phyloP scores from a whole-genome alignment of 495 filamentous ascomycete genomes.

The Bryoglossum gracile region DNA sequence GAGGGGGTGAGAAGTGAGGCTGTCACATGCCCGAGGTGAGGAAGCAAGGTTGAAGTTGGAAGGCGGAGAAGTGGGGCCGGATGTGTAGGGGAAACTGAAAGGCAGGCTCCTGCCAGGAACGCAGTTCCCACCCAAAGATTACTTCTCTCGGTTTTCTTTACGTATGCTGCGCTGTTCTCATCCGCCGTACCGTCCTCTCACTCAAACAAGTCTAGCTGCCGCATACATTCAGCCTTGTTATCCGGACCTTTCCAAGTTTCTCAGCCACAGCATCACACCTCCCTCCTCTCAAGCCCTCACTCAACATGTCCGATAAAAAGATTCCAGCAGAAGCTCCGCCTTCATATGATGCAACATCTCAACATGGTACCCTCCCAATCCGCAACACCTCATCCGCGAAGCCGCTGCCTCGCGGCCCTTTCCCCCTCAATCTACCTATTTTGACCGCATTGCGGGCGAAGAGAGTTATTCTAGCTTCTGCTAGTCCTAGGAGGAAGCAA shows the following conservation, averaged over 20 bases:
- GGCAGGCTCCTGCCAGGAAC: too few species aligned
- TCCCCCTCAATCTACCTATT: constrained; percentile 69
- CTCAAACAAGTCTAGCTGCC: too few species aligned
- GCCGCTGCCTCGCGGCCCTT: constrained; percentile 28
- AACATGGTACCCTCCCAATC: constrained; percentile 27
- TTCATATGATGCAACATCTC: constrained; percentile 35
- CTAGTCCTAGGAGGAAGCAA: constrained; percentile 74
- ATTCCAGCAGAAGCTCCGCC: constrained; percentile 7
- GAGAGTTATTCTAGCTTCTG: constrained; percentile 80
- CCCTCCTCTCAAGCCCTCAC: too few species aligned
- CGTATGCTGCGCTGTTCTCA: too few species aligned
- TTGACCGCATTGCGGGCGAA: constrained; percentile 62
- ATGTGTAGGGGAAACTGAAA: too few species aligned
- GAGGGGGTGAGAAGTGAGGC: too few species aligned
- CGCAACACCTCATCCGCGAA: constrained; percentile 12
- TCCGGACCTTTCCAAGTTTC: neutral
- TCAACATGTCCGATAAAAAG: constrained; percentile 18
- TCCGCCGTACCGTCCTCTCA: too few species aligned
- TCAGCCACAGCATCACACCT: constrained; percentile 6
- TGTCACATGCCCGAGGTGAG: too few species aligned
- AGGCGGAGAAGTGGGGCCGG: too few species aligned
- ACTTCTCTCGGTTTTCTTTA: too few species aligned
- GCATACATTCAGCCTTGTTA: constrained; percentile 3
- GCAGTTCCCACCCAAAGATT: too few species aligned
- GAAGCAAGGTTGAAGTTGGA: too few species aligned